Evolutionary conservation across 2,329 filamentous ascomycete genomes (phyloP).

Genomic region (Clathrospora elynae): DNA sequence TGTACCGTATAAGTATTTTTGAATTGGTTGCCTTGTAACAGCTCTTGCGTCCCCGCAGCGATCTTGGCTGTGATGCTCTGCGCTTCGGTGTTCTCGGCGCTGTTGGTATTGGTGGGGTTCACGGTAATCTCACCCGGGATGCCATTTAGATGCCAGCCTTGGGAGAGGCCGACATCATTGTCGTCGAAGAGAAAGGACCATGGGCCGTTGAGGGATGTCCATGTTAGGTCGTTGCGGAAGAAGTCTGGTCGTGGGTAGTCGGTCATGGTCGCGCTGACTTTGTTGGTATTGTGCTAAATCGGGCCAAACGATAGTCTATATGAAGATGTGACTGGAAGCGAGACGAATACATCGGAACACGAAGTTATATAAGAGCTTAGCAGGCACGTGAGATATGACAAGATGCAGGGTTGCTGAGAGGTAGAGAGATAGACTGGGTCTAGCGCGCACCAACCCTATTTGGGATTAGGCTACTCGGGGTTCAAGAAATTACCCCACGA

Average conservation of each 20-base stretch:
- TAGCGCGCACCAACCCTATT: constrained; percentile 2
- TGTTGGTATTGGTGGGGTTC: constrained; percentile 25
- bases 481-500: no score
- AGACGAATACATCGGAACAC: no score
- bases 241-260: constrained; percentile 70
- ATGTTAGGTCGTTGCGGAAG: constrained; percentile 59
- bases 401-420: constrained; percentile 12
- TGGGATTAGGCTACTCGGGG: constrained; percentile 6
- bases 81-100: constrained; percentile 29
- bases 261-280: constrained; percentile 15
- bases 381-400: constrained; percentile 13
- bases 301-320: no score
- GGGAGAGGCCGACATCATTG: constrained; percentile 60
- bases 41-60: constrained; percentile 55
- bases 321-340: no score
- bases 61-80: constrained; percentile 55
- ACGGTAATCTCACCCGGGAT: constrained; percentile 53
- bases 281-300: no score
- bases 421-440: constrained; percentile 16
- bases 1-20: constrained; percentile 45
- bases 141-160: constrained; percentile 60
- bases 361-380: constrained; percentile 11
- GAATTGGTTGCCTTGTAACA: constrained; percentile 55
- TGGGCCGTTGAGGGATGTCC: constrained; percentile 65
- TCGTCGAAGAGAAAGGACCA: constrained; percentile 72